Conservation (phyloP, 441 rosid genomes). For the Mallotus repandus region DNA sequence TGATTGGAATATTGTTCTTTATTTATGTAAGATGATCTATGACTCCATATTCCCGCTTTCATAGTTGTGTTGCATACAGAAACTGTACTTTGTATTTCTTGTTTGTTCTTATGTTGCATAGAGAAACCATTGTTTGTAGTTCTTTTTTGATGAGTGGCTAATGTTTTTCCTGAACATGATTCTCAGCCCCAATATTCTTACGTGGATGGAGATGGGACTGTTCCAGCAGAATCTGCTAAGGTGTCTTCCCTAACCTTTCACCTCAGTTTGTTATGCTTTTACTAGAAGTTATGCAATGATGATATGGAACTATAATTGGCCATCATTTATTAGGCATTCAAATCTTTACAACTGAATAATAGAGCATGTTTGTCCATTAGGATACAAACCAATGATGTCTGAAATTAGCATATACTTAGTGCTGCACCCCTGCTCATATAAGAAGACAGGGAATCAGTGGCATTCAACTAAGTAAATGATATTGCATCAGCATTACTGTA, state of each 20-base stretch:
- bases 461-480: too few species aligned
- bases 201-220: slow-evolving; percentile 93
- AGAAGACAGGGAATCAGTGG: too few species aligned
- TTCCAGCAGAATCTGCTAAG: slow-evolving; percentile 81
- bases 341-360: neutral
- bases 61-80: neutral
- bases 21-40: neutral
- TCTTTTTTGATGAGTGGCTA: neutral
- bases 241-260: slow-evolving; percentile 32
- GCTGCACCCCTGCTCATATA: neutral
- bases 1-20: neutral
- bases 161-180: slow-evolving; percentile 5
- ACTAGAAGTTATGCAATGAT: neutral
- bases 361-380: too few species aligned
- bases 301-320: neutral
- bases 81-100: neutral
- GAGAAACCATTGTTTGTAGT: neutral
- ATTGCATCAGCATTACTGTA: neutral
- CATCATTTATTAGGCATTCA: neutral
- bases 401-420: neutral
- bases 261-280: neutral
- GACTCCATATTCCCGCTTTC: neutral
- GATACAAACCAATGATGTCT: neutral
- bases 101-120: neutral
- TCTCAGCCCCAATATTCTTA: slow-evolving; percentile 71